Base-by-base conservation (phyloP, 2,329 filamentous ascomycete species). In the Didymella keratinophila region DNA sequence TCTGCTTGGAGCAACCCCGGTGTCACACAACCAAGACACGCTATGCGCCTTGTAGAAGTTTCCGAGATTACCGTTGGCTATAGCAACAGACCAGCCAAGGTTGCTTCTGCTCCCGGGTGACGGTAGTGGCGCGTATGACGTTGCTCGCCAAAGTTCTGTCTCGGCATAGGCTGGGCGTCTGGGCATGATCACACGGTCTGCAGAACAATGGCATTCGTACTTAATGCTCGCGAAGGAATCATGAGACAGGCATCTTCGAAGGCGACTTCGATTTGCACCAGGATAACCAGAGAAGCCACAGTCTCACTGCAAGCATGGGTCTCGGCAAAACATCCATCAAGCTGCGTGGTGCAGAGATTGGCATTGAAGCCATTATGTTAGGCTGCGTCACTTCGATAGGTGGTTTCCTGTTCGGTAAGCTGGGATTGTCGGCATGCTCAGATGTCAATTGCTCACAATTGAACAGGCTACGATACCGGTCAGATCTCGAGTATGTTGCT, bases 401-500 rank as follows among this genome's bases (percentile, higher is more conserved):
- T 60, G 86, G 41, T 27, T 43, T 43, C 11, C 14, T 43, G 21
- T 43, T 43, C 41, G 41, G 85, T 46, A 36, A 52, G 52, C 52
- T 39, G 14, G 10, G 20, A n/a, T 30, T 52, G 11, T 4, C 21
- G 12, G 23, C 14, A 27, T 43, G 23, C 21, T 43, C 41, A 23
- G 16, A 10, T 23, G 37, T 23, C 18, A 41, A 20, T 4, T 44
- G 10, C 42, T 55, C n/a, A 55, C 18, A 11, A 23, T 81, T 88
- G 60, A 87, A 87, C 14, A 71, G 86, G 86, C 46, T 87, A 87
- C 64, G 86, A 88, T 64, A 88, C 72, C 61, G 71, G 72, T 42
- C 72, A 75, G 68, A 76, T 76, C 28, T 71, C 70, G 42, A 73
- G 74, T 56, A 77, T 79, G 69, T 72, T 79, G 50, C 62, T 76